These are phyloP conservation scores for Talaromyces trachyspermus DNA, from an alignment of 495 filamentous ascomycete genomes.

Conservation along the genomic window DNA sequence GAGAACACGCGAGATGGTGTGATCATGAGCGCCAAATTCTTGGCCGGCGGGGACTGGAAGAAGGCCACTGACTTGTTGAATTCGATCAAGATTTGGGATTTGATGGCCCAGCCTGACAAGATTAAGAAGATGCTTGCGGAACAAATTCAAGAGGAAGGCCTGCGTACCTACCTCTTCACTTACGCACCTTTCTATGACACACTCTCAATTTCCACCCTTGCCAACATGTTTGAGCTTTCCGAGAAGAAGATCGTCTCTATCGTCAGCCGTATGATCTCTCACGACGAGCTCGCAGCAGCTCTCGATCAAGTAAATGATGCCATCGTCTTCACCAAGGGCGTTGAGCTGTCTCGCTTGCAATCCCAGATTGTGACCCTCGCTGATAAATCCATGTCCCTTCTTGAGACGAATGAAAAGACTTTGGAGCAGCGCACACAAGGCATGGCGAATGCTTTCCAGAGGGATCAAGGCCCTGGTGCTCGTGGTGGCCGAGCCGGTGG, in stretches of 20 bases:
- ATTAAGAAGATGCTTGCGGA: slow-evolving; percentile 95
- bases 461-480: slow-evolving; percentile 69
- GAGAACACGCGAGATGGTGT: slow-evolving; percentile 99
- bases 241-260: slow-evolving; percentile 87
- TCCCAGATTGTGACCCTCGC: slow-evolving; percentile 87
- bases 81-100: slow-evolving; percentile 98
- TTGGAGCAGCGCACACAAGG: slow-evolving; percentile 95
- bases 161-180: slow-evolving; percentile 98
- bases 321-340: slow-evolving; percentile 98
- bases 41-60: slow-evolving; percentile 97
- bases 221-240: slow-evolving; percentile 91
- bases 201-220: slow-evolving; percentile 73
- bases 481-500: slow-evolving; percentile 59
- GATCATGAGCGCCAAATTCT: slow-evolving; percentile 95
- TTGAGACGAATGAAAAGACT: slow-evolving; percentile 95
- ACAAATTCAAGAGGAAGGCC: slow-evolving; percentile 96
- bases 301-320: slow-evolving; percentile 96
- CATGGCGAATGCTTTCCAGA: slow-evolving; percentile 88
- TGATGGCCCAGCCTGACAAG: slow-evolving; percentile 77
- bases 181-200: slow-evolving; percentile 99
- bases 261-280: slow-evolving; percentile 98
- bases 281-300: slow-evolving; percentile 93
- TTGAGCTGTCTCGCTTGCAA: slow-evolving; percentile 93
- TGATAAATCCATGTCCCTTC: slow-evolving; percentile 91
- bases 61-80: slow-evolving; percentile 86